These are phyloP conservation scores for Lactarius psammicola DNA, from an alignment of 768 basidiomycete genomes.

Conservation along the genomic window DNA sequence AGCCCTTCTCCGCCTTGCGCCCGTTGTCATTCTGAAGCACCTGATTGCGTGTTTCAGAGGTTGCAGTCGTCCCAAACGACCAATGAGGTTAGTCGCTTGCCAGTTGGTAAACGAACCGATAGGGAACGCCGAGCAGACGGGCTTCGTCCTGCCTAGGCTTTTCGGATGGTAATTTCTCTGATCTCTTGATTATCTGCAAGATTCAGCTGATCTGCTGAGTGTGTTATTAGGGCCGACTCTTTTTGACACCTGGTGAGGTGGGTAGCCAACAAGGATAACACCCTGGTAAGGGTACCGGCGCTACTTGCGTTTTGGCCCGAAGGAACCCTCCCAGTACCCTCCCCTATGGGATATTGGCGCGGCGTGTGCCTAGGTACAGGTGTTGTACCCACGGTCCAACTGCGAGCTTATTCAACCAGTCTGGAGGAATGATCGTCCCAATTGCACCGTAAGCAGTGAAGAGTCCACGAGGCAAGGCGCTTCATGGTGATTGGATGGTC, in stretches of 20 bases:
- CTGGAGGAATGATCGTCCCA: neutral
- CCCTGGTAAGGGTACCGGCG: neutral
- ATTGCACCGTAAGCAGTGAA: neutral
- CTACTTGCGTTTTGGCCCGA: neutral
- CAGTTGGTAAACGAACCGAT: neutral
- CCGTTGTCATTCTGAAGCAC: neutral
- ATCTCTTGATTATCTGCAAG: neutral
- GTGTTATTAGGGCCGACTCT: neutral
- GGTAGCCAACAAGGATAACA: neutral
- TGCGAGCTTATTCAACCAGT: neutral
- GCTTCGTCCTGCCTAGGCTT: neutral
- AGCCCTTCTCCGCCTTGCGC: neutral
- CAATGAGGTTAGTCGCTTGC: neutral
- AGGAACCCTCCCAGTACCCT: neutral
- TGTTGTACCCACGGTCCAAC: neutral
- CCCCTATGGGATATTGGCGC: neutral
- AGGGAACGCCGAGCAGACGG: neutral
- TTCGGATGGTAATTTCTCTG: neutral
- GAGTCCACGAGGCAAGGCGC: neutral
- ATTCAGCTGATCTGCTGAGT: neutral
- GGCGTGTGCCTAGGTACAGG: neutral
- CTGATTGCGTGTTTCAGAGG: constrained; percentile 5
- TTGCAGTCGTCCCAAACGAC: neutral
- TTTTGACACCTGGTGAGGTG: neutral
- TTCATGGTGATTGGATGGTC: neutral